Conservation (phyloP, 805 yeast genomes). For the Candida boidinii region DNA sequence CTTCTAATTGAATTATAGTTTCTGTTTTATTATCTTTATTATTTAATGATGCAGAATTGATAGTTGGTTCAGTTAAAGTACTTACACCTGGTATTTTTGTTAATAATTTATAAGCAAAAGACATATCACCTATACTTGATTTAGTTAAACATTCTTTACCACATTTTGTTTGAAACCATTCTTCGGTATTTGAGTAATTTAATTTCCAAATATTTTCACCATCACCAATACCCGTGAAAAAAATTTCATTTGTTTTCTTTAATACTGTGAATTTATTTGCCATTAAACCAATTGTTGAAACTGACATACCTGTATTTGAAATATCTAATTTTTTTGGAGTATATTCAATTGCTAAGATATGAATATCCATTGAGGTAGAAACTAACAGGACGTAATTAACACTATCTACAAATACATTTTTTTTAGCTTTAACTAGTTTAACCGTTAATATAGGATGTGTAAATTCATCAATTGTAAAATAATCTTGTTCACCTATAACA, state of each 20-base stretch:
- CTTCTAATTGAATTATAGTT: constrained; percentile 48
- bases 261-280: constrained; percentile 54
- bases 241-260: constrained; percentile 65
- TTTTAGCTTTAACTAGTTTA: constrained; percentile 71
- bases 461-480: constrained; percentile 75
- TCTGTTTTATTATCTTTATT: constrained; percentile 34
- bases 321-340: constrained; percentile 47
- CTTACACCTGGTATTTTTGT: constrained; percentile 21
- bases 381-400: constrained; percentile 68
- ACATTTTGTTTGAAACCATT: constrained; percentile 81
- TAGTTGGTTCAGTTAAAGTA: constrained; percentile 13
- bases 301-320: constrained; percentile 75
- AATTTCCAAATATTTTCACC: constrained; percentile 82
- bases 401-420: constrained; percentile 68
- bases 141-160: constrained; percentile 77
- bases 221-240: constrained; percentile 74
- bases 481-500: constrained; percentile 43
- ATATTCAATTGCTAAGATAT: constrained; percentile 65
- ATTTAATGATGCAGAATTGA: constrained; percentile 6
- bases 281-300: constrained; percentile 70
- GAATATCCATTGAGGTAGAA: constrained; percentile 73
- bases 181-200: constrained; percentile 71
- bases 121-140: constrained; percentile 43
- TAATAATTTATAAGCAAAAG: constrained; percentile 28
- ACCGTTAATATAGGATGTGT: constrained; percentile 72